Evolutionary conservation across 2,329 filamentous ascomycete species (phyloP).

Genomic region (Aspergillus sp.): DNA sequence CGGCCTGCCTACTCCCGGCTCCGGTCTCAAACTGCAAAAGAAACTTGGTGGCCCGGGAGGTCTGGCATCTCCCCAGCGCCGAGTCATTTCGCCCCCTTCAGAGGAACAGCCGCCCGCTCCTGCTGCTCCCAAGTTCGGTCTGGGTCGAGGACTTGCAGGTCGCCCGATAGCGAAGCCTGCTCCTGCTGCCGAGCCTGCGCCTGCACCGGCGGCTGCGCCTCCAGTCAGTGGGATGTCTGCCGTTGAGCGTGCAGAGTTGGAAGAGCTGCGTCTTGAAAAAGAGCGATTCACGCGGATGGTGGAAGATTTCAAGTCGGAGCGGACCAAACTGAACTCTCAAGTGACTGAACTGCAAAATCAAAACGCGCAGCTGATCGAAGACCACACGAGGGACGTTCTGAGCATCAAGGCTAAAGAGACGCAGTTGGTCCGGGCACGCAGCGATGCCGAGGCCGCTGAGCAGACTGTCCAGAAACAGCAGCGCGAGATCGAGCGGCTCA

Average conservation of each 20-base stretch:
- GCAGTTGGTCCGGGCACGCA: constrained; percentile 85
- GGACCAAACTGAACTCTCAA: constrained; percentile 76
- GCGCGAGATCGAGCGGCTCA: constrained; percentile 87
- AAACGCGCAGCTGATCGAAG: constrained; percentile 94
- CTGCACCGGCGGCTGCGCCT: constrained; percentile 54
- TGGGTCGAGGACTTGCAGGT: constrained; percentile 76
- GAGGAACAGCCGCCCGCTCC: constrained; percentile 43
- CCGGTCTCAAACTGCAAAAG: constrained; percentile 43
- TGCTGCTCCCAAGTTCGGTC: constrained; percentile 55
- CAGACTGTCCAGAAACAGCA: constrained; percentile 79
- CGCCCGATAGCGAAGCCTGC: constrained; percentile 77
- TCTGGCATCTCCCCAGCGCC: constrained; percentile 41
- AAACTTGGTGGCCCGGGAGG: constrained; percentile 42
- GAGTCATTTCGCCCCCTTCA: constrained; percentile 44
- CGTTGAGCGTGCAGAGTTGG: constrained; percentile 86
- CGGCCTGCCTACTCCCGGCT: constrained; percentile 40
- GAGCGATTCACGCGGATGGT: constrained; percentile 71
- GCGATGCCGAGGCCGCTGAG: constrained; percentile 85
- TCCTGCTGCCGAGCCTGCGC: constrained; percentile 40
- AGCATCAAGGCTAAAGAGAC: constrained; percentile 99
- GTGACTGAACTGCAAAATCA: constrained; percentile 94
- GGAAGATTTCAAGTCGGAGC: constrained; percentile 79
- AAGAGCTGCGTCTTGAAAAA: constrained; percentile 80
- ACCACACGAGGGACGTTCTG: constrained; percentile 90
- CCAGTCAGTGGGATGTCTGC: constrained; percentile 66